These are phyloP conservation scores for Rhododendron ferrugineum DNA, from an alignment of 148 eudicot species.

Conservation along the genomic window DNA sequence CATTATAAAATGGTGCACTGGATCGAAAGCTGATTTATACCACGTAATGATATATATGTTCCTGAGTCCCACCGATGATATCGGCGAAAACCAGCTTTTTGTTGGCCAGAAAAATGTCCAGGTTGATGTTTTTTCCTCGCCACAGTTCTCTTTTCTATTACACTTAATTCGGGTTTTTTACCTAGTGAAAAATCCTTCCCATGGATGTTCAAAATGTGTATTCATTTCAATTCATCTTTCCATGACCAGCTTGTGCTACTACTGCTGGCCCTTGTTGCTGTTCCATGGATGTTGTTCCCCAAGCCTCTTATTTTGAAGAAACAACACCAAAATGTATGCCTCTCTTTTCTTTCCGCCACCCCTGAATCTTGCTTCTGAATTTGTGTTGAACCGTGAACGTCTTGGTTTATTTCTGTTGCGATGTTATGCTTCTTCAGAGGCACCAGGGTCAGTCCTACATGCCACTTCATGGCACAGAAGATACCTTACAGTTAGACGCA, in stretches of 20 bases:
- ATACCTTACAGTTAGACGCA: constrained; percentile 53
- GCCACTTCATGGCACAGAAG: constrained; percentile 59
- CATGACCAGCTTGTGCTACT: constrained; percentile 61
- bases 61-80: constrained; percentile 80
- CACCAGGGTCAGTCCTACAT: constrained; percentile 74
- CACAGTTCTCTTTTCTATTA: not conserved
- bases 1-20: constrained; percentile 50
- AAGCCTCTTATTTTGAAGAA: constrained; percentile 83
- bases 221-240: not conserved
- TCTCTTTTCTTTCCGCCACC: not conserved
- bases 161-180: not conserved
- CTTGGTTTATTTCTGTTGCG: not conserved
- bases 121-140: constrained; percentile 31
- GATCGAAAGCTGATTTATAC: constrained; percentile 58
- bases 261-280: constrained; percentile 76
- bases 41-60: constrained; percentile 66
- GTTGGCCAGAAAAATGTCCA: constrained; percentile 73
- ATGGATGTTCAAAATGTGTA: not conserved
- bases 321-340: constrained; percentile 67
- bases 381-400: not conserved
- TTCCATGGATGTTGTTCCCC: constrained; percentile 98
- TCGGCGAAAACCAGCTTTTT: constrained; percentile 92
- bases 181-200: not conserved
- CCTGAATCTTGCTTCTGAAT: not conserved
- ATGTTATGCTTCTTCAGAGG: constrained; percentile 46